Base-by-base conservation (phyloP, 2,329 filamentous ascomycete genomes). In the Xylaria sp. region DNA sequence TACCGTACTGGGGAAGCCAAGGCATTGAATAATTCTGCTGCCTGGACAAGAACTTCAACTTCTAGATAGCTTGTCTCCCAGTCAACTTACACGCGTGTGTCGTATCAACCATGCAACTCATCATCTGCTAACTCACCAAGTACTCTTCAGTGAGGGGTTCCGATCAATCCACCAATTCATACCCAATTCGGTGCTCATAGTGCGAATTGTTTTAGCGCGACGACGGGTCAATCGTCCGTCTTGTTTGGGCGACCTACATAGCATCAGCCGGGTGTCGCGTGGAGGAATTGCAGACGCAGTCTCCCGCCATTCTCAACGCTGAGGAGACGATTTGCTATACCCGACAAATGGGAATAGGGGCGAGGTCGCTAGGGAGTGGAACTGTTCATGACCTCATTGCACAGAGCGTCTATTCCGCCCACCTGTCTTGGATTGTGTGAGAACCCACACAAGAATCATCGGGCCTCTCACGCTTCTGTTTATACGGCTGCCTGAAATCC, bases 401-500 rank as follows among this genome's bases (percentile, higher is more conserved):
- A 29, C 31, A 33, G 22, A 47, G 38, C 49, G 20, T 29, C 44
- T 33, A 38, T 36, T 33, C 44, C 17, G 31, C 33, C 25, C 20
- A 17, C 6, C n/a, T 36, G 25, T 15, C 38, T 13, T 15, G 17
- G 31, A 33, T 20, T 9, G 50, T 11, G 7, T 27, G 49, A 39
- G 45, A 44, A 55, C 31, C 36, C 15, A 27, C 50, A 15, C 42
- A 36, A 20, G 29, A n/a, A 47, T 22, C 55, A 45, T 39, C 3
- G 42, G 36, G 27, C 53, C 45, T 57, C 57, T 65, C 47, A 20
- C 31, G 2, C 39, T 20, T 54, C 57, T 27, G n/a, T 54, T 67
- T 59, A 54, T 57, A 61, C 56, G 36, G 61, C 57, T 65, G 65
- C 65, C 65, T 67, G 62, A 42, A 57, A 61, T 51, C 39, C 7